Evolutionary conservation across 495 filamentous ascomycete species (phyloP).

Genomic region (Podospora appendiculata): DNA sequence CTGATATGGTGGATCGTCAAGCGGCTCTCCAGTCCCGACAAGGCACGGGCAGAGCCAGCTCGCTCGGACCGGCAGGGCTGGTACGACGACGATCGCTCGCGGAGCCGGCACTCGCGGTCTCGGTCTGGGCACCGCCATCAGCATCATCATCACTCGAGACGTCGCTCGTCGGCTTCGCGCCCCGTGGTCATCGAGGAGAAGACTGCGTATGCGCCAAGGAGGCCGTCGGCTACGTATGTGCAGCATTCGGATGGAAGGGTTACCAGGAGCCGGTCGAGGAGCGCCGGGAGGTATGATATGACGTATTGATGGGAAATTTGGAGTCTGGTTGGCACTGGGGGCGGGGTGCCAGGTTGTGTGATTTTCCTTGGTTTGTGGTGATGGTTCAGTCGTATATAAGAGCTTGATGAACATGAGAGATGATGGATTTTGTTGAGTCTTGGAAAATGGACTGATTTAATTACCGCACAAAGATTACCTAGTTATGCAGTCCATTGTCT

Average conservation of each 20-base stretch:
- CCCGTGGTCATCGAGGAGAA: conserved; percentile 13
- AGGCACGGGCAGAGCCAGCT: background rate
- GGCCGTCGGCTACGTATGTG: conserved; percentile 9
- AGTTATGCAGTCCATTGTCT: too few species aligned
- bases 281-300: conserved; percentile 11
- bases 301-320: conserved; percentile 2
- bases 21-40: conserved; percentile 1
- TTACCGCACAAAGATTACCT: too few species aligned
- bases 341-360: too few species aligned
- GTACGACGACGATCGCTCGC: conserved; percentile 14
- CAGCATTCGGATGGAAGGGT: background rate
- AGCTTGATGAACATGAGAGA: too few species aligned
- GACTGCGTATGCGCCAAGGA: background rate
- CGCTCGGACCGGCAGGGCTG: conserved; percentile 15
- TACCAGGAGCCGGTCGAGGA: conserved; percentile 9
- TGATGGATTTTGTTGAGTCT: too few species aligned
- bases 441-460: too few species aligned
- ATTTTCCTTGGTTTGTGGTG: too few species aligned
- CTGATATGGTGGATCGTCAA: conserved; percentile 17
- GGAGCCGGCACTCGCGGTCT: background rate
- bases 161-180: conserved; percentile 2
- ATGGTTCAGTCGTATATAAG: too few species aligned
- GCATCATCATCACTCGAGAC: conserved; percentile 6
- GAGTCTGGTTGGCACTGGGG: too few species aligned
- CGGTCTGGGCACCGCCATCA: conserved; percentile 6